Evolutionary conservation across 2,329 filamentous ascomycete genomes (phyloP).

Genomic region (Stagonosporopsis vannaccii): DNA sequence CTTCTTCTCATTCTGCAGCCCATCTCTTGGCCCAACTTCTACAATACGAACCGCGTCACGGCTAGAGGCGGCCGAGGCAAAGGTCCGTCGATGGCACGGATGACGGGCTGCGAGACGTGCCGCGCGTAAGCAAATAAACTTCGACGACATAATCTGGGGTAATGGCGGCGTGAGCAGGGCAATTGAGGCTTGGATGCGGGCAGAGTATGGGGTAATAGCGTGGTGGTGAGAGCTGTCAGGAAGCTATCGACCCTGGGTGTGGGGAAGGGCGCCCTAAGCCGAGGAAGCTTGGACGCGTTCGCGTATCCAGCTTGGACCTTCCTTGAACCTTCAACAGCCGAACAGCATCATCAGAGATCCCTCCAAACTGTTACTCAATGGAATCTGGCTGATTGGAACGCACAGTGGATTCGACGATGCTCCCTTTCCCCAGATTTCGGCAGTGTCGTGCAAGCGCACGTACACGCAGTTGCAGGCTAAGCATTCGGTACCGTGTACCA

Average conservation of each 20-base stretch:
- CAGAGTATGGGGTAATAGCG: constrained; percentile 16
- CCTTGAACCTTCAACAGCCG: constrained; percentile 18
- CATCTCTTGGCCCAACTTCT: constrained; percentile 85
- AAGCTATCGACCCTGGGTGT: constrained; percentile 7
- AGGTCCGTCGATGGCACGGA: constrained; percentile 36
- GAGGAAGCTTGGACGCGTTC: constrained; percentile 19
- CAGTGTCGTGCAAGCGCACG: constrained; percentile 16
- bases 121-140: constrained; percentile 40
- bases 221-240: constrained; percentile 12
- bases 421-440: constrained; percentile 20
- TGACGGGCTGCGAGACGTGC: constrained; percentile 47
- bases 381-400: constrained; percentile 19
- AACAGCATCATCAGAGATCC: constrained; percentile 10
- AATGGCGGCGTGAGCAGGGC: constrained; percentile 5
- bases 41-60: constrained; percentile 67
- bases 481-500: constrained; percentile 21
- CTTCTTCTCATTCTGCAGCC: constrained; percentile 84
- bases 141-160: constrained; percentile 38
- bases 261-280: constrained; percentile 17
- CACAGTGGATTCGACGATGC: constrained; percentile 3
- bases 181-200: constrained; percentile 11
- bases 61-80: constrained; percentile 44
- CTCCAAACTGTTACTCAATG: constrained; percentile 18
- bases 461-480: constrained; percentile 16
- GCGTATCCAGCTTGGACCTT: not conserved